These are phyloP conservation scores for Akanthomyces lecanii DNA, from an alignment of 2,329 filamentous ascomycete species.

Conservation along the genomic window DNA sequence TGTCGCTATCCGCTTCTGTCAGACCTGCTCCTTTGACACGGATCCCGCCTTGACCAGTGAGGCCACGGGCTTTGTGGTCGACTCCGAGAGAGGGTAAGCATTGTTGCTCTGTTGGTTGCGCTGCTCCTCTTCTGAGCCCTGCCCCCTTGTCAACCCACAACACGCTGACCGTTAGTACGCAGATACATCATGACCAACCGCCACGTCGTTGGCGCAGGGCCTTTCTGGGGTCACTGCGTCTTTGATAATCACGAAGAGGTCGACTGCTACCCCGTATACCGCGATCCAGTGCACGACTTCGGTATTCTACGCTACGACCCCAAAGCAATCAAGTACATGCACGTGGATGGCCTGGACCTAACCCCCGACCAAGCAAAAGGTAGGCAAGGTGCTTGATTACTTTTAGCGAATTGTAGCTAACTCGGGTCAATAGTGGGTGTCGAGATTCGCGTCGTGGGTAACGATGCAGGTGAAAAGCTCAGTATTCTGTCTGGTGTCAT, in stretches of 20 bases:
- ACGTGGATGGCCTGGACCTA: conserved; percentile 72
- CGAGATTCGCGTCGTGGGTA: conserved; percentile 95
- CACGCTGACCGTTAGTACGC: conserved; percentile 1
- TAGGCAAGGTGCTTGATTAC: conserved; percentile 27
- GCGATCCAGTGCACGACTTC: conserved; percentile 97
- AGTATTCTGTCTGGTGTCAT: conserved; percentile 98
- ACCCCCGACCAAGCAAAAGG: conserved; percentile 78
- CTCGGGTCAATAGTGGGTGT: conserved; percentile 61
- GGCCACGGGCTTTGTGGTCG: conserved; percentile 95
- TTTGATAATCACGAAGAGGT: conserved; percentile 99
- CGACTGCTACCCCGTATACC: conserved; percentile 93
- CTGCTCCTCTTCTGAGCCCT: background rate
- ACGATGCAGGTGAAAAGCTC: conserved; percentile 96
- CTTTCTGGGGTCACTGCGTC: conserved; percentile 97
- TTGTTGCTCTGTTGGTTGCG: background rate
- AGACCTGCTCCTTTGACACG: conserved; percentile 98
- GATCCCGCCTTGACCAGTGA: conserved; percentile 90
- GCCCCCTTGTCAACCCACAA: background rate
- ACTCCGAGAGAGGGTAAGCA: conserved; percentile 77
- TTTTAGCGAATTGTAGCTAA: background rate
- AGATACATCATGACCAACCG: conserved; percentile 81
- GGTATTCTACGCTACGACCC: conserved; percentile 96
- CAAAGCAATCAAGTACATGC: conserved; percentile 95
- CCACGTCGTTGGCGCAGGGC: conserved; percentile 91
- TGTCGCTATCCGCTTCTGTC: conserved; percentile 98